A percentile compares a stretch with the other conserved stretches of the same genome.
Evolutionary conservation across 805 yeast species (phyloP).

Genomic region (Candida tallmaniae): DNA sequence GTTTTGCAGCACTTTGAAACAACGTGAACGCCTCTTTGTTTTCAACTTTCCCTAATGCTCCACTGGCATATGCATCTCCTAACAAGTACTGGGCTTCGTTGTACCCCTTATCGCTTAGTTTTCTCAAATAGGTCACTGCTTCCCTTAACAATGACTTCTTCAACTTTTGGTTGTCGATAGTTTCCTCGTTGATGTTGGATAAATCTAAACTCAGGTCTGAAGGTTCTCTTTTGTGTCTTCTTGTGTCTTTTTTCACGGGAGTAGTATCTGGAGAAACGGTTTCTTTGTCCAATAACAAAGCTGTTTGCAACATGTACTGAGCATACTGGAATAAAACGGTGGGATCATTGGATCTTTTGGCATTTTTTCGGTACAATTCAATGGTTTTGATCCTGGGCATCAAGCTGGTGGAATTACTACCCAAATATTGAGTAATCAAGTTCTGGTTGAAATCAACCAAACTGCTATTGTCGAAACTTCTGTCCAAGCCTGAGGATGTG

Average conservation of each 20-base stretch:
- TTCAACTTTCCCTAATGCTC: constrained; percentile 78
- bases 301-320: constrained; percentile 83
- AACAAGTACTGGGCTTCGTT: constrained; percentile 87
- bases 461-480: constrained; percentile 25
- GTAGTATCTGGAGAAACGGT: background rate
- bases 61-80: constrained; percentile 86
- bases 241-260: constrained; percentile 2
- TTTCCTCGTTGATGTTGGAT: constrained; percentile 9
- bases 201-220: constrained; percentile 17
- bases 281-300: constrained; percentile 51
- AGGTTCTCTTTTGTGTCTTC: constrained; percentile 21
- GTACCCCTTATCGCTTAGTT: constrained; percentile 73
- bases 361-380: constrained; percentile 82
- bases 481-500: constrained; percentile 32
- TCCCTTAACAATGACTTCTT: constrained; percentile 66
- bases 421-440: constrained; percentile 48
- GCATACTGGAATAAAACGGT: constrained; percentile 86
- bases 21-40: constrained; percentile 68
- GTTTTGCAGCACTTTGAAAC: constrained; percentile 89
- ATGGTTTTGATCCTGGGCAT: constrained; percentile 78
- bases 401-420: constrained; percentile 46
- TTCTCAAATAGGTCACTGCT: constrained; percentile 64
- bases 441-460: constrained; percentile 51
- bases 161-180: constrained; percentile 25
- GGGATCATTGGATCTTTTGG: constrained; percentile 81